These are phyloP conservation scores for Pythium phragmitis DNA, from an alignment of 352 stramenopile species.

Conservation along the genomic window DNA sequence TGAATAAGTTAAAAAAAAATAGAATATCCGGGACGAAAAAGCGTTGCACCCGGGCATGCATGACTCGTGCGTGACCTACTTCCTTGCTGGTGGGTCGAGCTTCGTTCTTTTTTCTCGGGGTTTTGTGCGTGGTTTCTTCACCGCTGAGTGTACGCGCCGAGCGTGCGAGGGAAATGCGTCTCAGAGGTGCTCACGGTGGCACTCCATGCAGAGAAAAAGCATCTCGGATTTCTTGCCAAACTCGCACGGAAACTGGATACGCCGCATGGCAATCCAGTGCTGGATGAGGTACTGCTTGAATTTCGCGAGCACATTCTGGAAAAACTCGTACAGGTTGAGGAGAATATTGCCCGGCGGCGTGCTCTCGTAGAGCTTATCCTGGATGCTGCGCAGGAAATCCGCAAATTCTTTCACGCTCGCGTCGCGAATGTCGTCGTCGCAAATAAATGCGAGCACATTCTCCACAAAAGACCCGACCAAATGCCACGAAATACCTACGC, in stretches of 20 bases:
- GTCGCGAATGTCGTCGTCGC: constrained; percentile 72
- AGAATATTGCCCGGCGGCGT: constrained; percentile 55
- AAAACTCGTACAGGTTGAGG: constrained; percentile 57
- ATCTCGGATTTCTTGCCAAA: constrained; percentile 78
- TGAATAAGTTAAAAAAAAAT: constrained; percentile 28
- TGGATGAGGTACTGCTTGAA: constrained; percentile 75
- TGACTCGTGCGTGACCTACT: background rate
- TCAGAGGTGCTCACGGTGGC: constrained; percentile 75
- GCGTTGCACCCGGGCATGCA: too few relatives aligned
- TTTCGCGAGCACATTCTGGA: constrained; percentile 50
- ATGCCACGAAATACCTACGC: constrained; percentile 52
- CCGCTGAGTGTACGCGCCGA: background rate
- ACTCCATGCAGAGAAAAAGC: constrained; percentile 84
- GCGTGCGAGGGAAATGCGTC: background rate
- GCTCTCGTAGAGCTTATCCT: constrained; percentile 28
- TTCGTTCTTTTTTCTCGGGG: background rate
- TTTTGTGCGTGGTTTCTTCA: background rate
- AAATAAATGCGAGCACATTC: constrained; percentile 65
- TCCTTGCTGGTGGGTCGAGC: background rate
- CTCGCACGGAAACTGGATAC: constrained; percentile 71
- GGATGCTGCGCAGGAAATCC: constrained; percentile 46
- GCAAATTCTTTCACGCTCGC: constrained; percentile 60
- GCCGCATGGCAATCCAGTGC: constrained; percentile 48
- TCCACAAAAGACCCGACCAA: constrained; percentile 61
- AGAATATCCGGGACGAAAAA: background rate